A percentile compares a stretch with the other conserved stretches of the same genome.
Conservation (phyloP, 2,329 filamentous ascomycete species). For the Emmonsia crescens region DNA sequence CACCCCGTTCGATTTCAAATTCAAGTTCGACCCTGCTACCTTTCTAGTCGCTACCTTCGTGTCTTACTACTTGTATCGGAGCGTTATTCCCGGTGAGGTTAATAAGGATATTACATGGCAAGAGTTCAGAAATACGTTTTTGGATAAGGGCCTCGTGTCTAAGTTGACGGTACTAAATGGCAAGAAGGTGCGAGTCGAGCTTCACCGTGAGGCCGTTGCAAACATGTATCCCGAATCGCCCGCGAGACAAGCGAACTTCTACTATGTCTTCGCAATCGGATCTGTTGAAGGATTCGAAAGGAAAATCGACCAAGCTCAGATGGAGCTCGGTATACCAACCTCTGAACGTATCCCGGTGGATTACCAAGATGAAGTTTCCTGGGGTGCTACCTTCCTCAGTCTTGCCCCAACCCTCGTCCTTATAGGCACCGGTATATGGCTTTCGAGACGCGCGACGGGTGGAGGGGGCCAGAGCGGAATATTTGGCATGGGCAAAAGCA, state of each 20-base stretch:
- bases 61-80: slow-evolving; percentile 52
- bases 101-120: slow-evolving; percentile 90
- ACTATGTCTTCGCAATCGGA: slow-evolving; percentile 92
- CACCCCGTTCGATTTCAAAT: slow-evolving; percentile 29
- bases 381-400: slow-evolving; percentile 60
- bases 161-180: slow-evolving; percentile 75
- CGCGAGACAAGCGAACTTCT: slow-evolving; percentile 57
- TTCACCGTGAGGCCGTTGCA: slow-evolving; percentile 63
- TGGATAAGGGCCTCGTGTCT: slow-evolving; percentile 92
- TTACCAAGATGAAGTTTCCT: slow-evolving; percentile 66
- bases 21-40: slow-evolving; percentile 45
- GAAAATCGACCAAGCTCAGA: slow-evolving; percentile 76
- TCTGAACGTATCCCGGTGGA: slow-evolving; percentile 88
- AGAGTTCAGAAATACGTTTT: slow-evolving; percentile 83
- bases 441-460: slow-evolving; percentile 62
- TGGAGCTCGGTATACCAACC: slow-evolving; percentile 72
- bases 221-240: slow-evolving; percentile 66
- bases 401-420: slow-evolving; percentile 84
- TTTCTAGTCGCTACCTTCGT: slow-evolving; percentile 49
- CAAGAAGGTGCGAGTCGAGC: slow-evolving; percentile 65
- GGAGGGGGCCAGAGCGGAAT: slow-evolving; percentile 62
- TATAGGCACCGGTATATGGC: slow-evolving; percentile 70
- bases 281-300: slow-evolving; percentile 88
- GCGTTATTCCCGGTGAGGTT: slow-evolving; percentile 55
- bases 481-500: slow-evolving; percentile 92